Evolutionary conservation across 1,139 yeast species (phyloP).

Genomic region (Candida sp.): DNA sequence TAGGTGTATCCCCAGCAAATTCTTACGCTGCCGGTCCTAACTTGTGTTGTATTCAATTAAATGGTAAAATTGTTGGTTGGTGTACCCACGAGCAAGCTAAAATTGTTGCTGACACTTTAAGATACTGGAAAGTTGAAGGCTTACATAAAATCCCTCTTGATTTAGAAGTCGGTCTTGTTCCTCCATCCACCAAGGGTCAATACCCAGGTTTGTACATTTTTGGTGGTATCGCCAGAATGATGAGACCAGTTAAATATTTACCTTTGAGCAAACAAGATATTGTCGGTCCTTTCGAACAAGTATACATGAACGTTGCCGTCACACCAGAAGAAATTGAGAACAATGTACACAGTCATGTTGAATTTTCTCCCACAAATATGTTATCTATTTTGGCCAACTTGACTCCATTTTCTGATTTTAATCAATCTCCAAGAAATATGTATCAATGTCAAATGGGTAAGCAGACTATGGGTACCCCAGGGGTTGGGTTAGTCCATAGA

Average conservation of each 20-base stretch:
- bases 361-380: constrained; percentile 91
- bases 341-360: constrained; percentile 88
- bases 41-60: constrained; percentile 85
- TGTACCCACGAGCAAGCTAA: constrained; percentile 86
- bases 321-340: constrained; percentile 87
- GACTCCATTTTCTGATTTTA: constrained; percentile 97
- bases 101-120: constrained; percentile 82
- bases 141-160: constrained; percentile 72
- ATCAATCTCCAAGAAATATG: constrained; percentile 99
- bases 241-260: constrained; percentile 90
- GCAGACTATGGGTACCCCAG: constrained; percentile 99
- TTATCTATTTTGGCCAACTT: constrained; percentile 91
- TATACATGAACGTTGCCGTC: constrained; percentile 93
- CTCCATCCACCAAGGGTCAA: constrained; percentile 93
- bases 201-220: constrained; percentile 93
- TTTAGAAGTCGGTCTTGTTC: constrained; percentile 92
- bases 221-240: constrained; percentile 93
- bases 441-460: constrained; percentile 99
- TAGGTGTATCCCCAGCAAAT: constrained; percentile 83
- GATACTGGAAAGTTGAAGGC: constrained; percentile 93
- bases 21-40: constrained; percentile 85
- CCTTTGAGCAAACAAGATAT: constrained; percentile 82
- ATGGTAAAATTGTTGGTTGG: constrained; percentile 94
- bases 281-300: constrained; percentile 98
- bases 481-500: constrained; percentile 89